phyloP scores from a whole-genome alignment of 2,329 filamentous ascomycete genomes.

The Sordariomycetes sp. region DNA sequence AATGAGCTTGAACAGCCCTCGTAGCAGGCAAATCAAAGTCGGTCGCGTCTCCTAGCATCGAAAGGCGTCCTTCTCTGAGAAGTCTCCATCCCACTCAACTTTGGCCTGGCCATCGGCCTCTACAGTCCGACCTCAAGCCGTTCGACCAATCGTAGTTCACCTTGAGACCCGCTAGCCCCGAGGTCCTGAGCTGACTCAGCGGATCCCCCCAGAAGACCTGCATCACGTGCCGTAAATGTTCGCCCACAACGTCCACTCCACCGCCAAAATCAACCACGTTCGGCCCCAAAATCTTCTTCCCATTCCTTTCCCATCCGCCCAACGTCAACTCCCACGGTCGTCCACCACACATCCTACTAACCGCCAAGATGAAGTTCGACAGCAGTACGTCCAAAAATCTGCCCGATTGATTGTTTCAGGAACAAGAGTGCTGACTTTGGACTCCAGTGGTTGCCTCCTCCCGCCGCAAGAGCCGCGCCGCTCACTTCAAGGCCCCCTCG shows the following conservation, averaged over 20 bases:
- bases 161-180: too few relatives aligned
- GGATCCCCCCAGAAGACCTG: too few relatives aligned
- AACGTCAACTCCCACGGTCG: slow-evolving; percentile 20
- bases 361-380: slow-evolving; percentile 63
- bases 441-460: slow-evolving; percentile 51
- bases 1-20: too few relatives aligned
- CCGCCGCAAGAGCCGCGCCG: slow-evolving; percentile 97
- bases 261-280: slow-evolving; percentile 6
- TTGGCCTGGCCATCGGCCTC: too few relatives aligned
- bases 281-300: not conserved
- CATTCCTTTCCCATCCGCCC: slow-evolving; percentile 2
- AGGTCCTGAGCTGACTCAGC: too few relatives aligned
- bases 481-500: slow-evolving; percentile 93
- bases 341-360: slow-evolving; percentile 11
- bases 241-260: slow-evolving; percentile 14
- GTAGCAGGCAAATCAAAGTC: too few relatives aligned
- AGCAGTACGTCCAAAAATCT: slow-evolving; percentile 32
- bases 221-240: slow-evolving; percentile 31
- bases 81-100: too few relatives aligned
- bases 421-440: not conserved
- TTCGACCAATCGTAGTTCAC: too few relatives aligned
- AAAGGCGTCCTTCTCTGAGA: too few relatives aligned
- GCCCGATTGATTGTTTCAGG: not conserved
- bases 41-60: too few relatives aligned
- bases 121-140: too few relatives aligned